A percentile compares a stretch with the other conserved stretches of the same genome.
Evolutionary conservation across 2,329 filamentous ascomycete genomes (phyloP).

Genomic region (Alternaria viburni): DNA sequence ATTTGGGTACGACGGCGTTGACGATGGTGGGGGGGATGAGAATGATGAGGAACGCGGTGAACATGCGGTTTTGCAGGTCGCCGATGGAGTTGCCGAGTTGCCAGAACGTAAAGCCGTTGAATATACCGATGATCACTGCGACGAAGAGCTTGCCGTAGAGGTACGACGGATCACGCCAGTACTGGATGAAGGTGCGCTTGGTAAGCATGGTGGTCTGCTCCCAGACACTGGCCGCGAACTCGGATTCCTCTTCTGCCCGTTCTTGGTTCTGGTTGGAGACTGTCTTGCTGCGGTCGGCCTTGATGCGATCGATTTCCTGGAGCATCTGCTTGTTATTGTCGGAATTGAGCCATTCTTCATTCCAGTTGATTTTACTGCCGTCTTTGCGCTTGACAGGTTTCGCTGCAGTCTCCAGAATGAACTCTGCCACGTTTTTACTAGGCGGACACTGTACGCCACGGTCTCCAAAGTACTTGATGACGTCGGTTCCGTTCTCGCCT

Average conservation of each 20-base stretch:
- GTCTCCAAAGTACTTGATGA: conserved; percentile 71
- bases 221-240: conserved; percentile 70
- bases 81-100: conserved; percentile 68
- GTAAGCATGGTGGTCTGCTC: conserved; percentile 71
- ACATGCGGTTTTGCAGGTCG: conserved; percentile 80
- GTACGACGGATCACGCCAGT: conserved; percentile 79
- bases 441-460: conserved; percentile 71
- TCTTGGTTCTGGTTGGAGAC: conserved; percentile 34
- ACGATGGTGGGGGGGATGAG: conserved; percentile 72
- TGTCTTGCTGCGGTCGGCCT: conserved; percentile 61
- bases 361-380: conserved; percentile 71
- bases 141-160: conserved; percentile 79
- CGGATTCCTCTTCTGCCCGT: conserved; percentile 46
- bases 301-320: conserved; percentile 70
- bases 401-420: conserved; percentile 69
- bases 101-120: conserved; percentile 82
- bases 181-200: conserved; percentile 72
- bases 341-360: conserved; percentile 74
- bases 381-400: conserved; percentile 61
- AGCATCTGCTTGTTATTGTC: conserved; percentile 65
- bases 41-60: conserved; percentile 68
- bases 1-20: conserved; percentile 78
- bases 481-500: conserved; percentile 68
- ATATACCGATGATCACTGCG: conserved; percentile 73
- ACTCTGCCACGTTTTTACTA: conserved; percentile 70